phyloP scores from a whole-genome alignment of 2,329 filamentous ascomycete genomes.

The Diaporthe vexans region DNA sequence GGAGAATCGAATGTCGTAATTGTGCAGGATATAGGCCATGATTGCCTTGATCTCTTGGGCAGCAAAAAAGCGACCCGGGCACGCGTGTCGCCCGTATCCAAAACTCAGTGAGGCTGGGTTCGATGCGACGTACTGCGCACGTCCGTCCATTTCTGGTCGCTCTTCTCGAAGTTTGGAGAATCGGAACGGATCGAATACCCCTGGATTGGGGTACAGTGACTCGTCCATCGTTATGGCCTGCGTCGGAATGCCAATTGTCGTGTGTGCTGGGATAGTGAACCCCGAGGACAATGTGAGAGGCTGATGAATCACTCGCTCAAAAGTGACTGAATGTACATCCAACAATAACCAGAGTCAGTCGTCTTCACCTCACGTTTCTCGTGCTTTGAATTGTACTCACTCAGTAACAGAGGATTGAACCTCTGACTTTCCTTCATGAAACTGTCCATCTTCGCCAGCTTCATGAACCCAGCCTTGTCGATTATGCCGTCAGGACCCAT shows the following conservation, averaged over 20 bases:
- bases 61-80: conserved; percentile 33
- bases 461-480: conserved; percentile 46
- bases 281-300: conserved; percentile 68
- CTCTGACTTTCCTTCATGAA: conserved; percentile 52
- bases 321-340: conserved; percentile 56
- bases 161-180: conserved; percentile 15
- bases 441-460: conserved; percentile 51
- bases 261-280: conserved; percentile 61
- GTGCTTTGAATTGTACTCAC: conserved; percentile 47
- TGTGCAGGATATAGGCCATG: conserved; percentile 27
- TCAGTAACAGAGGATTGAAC: conserved; percentile 45
- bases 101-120: conserved; percentile 21
- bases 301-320: conserved; percentile 63
- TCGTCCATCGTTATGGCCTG: conserved; percentile 55
- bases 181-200: conserved; percentile 37
- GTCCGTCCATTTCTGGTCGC: conserved; percentile 15
- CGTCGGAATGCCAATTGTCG: conserved; percentile 57
- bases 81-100: conserved; percentile 31
- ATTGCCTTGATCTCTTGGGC: conserved; percentile 34
- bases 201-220: conserved; percentile 53
- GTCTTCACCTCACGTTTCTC: not conserved
- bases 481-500: conserved; percentile 50
- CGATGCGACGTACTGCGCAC: conserved; percentile 24
- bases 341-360: not conserved
- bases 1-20: conserved; percentile 26